phyloP scores from a whole-genome alignment of 306 rosid genomes.

The Fragaria iinumae region DNA sequence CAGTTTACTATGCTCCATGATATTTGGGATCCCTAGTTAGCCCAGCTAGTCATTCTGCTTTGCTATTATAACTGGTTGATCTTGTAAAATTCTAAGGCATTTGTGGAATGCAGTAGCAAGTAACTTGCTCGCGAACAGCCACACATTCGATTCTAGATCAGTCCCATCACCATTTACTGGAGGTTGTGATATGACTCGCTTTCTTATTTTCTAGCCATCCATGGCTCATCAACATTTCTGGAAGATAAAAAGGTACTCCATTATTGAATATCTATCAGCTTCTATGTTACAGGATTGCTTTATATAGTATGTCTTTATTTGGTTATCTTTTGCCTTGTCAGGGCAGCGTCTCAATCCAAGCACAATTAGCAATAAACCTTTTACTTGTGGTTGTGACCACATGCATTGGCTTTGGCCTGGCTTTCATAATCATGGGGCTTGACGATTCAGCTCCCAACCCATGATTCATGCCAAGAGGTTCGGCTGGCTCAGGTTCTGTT shows the following conservation, averaged over 20 bases:
- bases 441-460: background rate
- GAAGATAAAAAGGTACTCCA: background rate
- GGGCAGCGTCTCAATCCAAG: background rate
- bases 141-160: background rate
- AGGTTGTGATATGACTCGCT: background rate
- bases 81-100: background rate
- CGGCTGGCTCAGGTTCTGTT: background rate
- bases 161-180: background rate
- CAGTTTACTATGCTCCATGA: background rate
- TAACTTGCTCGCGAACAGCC: background rate
- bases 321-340: background rate
- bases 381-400: background rate
- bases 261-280: background rate
- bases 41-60: background rate
- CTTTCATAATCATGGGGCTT: background rate
- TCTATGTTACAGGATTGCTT: background rate
- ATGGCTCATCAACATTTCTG: background rate
- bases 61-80: background rate
- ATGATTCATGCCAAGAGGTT: background rate
- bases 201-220: background rate
- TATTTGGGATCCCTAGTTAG: background rate
- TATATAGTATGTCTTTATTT: background rate
- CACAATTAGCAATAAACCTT: background rate
- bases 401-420: background rate
- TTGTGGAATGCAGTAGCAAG: background rate